These are phyloP conservation scores for Ottelia alismoides DNA, from an alignment of 106 monocot species.

Conservation along the genomic window DNA sequence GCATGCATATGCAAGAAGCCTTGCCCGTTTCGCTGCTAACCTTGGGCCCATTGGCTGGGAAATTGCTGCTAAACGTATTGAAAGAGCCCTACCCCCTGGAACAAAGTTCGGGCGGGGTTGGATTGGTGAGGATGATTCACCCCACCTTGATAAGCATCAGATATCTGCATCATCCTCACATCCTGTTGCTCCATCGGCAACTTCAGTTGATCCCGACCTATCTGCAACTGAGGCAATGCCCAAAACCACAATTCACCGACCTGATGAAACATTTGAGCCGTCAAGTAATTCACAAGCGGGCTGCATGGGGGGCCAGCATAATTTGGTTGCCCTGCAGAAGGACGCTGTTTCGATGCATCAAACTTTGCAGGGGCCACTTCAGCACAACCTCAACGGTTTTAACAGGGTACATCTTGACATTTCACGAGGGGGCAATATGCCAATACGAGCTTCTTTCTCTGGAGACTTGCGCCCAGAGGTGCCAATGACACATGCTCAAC, in stretches of 20 bases:
- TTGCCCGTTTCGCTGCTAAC: constrained; percentile 75
- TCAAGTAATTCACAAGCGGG: constrained; percentile 1
- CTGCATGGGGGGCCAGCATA: neutral
- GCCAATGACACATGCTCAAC: constrained; percentile 21
- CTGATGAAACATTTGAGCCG: too few relatives aligned
- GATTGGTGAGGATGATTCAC: constrained; percentile 47
- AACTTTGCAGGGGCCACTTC: constrained; percentile 6
- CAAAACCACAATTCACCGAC: too few relatives aligned
- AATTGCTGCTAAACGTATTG: constrained; percentile 41
- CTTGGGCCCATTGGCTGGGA: constrained; percentile 70
- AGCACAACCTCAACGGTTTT: constrained; percentile 24
- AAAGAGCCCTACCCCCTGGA: constrained; percentile 52
- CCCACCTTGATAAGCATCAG: constrained; percentile 13
- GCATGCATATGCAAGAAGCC: constrained; percentile 63
- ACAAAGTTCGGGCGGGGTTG: constrained; percentile 74
- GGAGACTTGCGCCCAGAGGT: constrained; percentile 2
- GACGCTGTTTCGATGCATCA: constrained; percentile 20
- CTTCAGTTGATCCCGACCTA: neutral
- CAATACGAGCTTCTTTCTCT: neutral
- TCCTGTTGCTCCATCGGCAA: neutral
- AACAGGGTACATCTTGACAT: constrained; percentile 13
- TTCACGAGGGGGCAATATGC: constrained; percentile 10
- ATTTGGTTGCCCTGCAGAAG: neutral
- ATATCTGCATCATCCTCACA: constrained; percentile 1
- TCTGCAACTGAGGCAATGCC: too few relatives aligned